A percentile compares a stretch with the other conserved stretches of the same genome.
Evolutionary conservation across 2,329 filamentous ascomycete species (phyloP).

Genomic region (Aspergillus sp.): DNA sequence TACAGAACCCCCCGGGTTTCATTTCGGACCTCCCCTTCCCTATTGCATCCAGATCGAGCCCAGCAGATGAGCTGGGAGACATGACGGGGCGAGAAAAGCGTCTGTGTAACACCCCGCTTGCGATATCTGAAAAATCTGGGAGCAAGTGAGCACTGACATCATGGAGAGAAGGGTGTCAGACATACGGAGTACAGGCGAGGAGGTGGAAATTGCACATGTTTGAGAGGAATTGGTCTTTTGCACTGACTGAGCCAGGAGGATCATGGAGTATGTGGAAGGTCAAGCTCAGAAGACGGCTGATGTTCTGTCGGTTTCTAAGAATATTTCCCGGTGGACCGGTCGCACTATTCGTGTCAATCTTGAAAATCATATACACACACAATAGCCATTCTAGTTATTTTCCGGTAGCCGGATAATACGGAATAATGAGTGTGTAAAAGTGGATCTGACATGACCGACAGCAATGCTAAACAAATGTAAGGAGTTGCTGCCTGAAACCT

Average conservation of each 20-base stretch:
- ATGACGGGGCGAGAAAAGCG: neutral
- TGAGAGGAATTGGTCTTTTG: neutral
- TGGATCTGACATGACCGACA: neutral
- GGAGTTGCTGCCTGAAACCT: slow-evolving; percentile 8
- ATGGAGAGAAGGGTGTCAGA: slow-evolving; percentile 1
- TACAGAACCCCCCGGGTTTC: neutral
- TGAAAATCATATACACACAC: neutral
- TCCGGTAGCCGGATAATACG: neutral
- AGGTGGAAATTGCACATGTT: neutral
- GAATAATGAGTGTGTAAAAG: neutral
- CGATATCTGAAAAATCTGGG: neutral
- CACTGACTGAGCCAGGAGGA: neutral
- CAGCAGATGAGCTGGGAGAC: neutral
- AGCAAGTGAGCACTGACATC: slow-evolving; percentile 4
- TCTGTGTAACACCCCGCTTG: slow-evolving; percentile 7
- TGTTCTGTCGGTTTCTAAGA: neutral
- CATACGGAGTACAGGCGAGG: neutral
- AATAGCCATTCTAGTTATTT: neutral
- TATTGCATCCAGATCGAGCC: neutral
- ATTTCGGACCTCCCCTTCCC: neutral
- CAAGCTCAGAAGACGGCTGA: neutral
- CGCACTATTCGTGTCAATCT: slow-evolving; percentile 1
- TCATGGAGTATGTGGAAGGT: neutral
- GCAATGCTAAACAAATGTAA: slow-evolving; percentile 4
- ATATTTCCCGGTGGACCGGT: neutral